phyloP scores from a whole-genome alignment of 805 yeast species.

The Yarrowia osloensis region DNA sequence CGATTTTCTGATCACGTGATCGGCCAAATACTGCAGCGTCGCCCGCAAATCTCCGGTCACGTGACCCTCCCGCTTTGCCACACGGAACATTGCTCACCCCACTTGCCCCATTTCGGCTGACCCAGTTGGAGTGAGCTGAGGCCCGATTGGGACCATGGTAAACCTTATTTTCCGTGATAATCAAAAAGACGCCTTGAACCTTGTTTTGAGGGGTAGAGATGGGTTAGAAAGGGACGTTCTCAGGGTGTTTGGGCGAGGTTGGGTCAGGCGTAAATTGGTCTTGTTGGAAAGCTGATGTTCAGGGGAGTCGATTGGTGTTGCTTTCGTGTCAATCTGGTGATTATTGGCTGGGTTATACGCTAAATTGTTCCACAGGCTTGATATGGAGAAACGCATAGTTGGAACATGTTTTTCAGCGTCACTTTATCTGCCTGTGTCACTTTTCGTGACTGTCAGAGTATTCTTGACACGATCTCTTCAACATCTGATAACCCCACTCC shows the following conservation, averaged over 20 bases:
- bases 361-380: background rate
- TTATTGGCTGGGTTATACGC: background rate
- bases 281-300: background rate
- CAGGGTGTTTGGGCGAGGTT: too few relatives aligned
- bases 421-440: too few relatives aligned
- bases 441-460: too few relatives aligned
- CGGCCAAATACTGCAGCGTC: too few relatives aligned
- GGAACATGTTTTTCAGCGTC: background rate
- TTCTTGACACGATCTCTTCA: too few relatives aligned
- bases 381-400: background rate
- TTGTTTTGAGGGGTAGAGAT: background rate
- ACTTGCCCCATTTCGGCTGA: slow-evolving; percentile 1
- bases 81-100: background rate
- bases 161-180: background rate
- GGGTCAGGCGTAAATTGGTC: too few relatives aligned
- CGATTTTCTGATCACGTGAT: too few relatives aligned
- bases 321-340: background rate
- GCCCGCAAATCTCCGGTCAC: too few relatives aligned
- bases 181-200: background rate
- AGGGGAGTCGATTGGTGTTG: background rate
- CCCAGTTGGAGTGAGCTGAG: background rate
- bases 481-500: too few relatives aligned
- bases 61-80: background rate
- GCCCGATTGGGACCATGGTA: slow-evolving; percentile 16
- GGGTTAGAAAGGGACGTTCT: too few relatives aligned